Evolutionary conservation across 495 filamentous ascomycete genomes (phyloP).

Genomic region (Lasiosphaeria miniovina): DNA sequence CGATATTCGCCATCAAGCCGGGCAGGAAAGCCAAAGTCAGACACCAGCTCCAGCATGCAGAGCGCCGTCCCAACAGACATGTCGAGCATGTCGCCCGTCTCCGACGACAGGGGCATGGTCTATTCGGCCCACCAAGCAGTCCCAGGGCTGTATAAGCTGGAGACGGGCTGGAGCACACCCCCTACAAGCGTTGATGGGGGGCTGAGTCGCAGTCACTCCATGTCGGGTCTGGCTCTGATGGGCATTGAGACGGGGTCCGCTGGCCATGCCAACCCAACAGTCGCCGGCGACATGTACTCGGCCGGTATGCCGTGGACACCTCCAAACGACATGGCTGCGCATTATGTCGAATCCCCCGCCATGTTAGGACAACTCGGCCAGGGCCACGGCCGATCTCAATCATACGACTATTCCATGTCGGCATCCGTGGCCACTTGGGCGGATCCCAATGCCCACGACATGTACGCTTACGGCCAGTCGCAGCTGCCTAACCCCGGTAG

Average conservation of each 20-base stretch:
- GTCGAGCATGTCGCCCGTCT: conserved; percentile 19
- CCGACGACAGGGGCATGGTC: conserved; percentile 30
- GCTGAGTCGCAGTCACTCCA: conserved; percentile 36
- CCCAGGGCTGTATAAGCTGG: conserved; percentile 27
- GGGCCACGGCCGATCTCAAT: conserved; percentile 31
- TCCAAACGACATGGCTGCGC: conserved; percentile 29
- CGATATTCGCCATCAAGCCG: conserved; percentile 50
- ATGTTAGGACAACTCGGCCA: conserved; percentile 20
- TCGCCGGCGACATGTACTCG: conserved; percentile 33
- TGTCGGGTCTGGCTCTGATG: conserved; percentile 33
- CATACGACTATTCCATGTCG: conserved; percentile 36
- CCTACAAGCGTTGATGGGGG: conserved; percentile 33
- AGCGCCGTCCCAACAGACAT: conserved; percentile 17
- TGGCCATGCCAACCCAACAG: conserved; percentile 26
- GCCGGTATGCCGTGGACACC: conserved; percentile 37
- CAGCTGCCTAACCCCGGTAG: conserved; percentile 32
- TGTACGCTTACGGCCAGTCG: conserved; percentile 27
- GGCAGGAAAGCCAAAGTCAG: conserved; percentile 44
- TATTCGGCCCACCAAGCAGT: conserved; percentile 19
- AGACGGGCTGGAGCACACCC: conserved; percentile 36
- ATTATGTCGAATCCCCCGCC: conserved; percentile 32
- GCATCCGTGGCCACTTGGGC: conserved; percentile 22
- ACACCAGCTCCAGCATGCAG: conserved; percentile 30
- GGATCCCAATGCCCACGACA: conserved; percentile 24
- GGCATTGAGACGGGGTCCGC: conserved; percentile 28